Evolutionary conservation across 805 yeast genomes (phyloP), one percentile per base, ranked within the genome.

Genomic region (Nakazawaea siamensis): DNA sequence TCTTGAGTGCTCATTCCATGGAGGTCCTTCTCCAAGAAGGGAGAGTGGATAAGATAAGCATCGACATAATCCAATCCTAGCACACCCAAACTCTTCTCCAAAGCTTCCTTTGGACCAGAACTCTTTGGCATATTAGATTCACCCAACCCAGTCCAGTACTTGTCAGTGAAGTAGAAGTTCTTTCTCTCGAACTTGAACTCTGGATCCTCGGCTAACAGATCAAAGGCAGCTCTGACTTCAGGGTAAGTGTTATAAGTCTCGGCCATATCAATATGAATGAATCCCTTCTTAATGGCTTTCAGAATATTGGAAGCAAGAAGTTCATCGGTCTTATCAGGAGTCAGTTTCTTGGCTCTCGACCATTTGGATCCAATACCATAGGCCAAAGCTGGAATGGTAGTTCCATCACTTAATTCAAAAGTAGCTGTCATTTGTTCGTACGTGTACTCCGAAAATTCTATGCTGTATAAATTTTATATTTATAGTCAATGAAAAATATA

Each of bases 341-440:
- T 40, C 13, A 49, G 52, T 46, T 50, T 53, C 43, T 57, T 58
- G 36, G 49, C 62, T 52, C 40, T 52, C 42, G 52, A 57, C 70
- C 78, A 76, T 45, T 70, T 71, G 35, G 80, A 73, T n/a, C 80
- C 80, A n/a, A 75, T 57, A 4, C 81, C 81, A 30, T 69, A 70
- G 3, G 84, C 88, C 27, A 83, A 61, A 9, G 65, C 68, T 23
- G 90, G 90, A 40, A 83, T 75, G 27, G 51, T 42, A 28, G 54
- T 56, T 25, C 87, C 85, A 44, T 69, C 68, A 65, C 76, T 76
- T 39, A 76, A 58, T 27, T 61, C 64, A 42, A 64, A 33, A 14
- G 20, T 25, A n/a, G n/a, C n/a, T n/a, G n/a, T n/a, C n/a, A n/a
- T n/a, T n/a, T n/a, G n/a, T n/a, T n/a, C n/a, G n/a, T n/a, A n/a